phyloP scores from a whole-genome alignment of 805 yeast species.

The Zygoascus biomembranicola region DNA sequence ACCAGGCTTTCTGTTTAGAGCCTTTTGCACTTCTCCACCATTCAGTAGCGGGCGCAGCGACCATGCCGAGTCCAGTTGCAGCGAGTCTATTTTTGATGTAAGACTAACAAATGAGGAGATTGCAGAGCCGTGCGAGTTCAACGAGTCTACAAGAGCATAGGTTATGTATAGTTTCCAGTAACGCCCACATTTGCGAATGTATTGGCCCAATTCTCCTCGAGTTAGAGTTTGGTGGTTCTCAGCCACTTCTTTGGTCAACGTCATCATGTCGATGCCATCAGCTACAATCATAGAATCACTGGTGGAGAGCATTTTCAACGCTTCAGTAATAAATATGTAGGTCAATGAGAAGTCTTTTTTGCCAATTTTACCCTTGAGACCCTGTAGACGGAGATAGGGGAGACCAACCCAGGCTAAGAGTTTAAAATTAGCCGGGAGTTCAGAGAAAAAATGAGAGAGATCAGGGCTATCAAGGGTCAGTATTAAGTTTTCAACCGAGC shows the following conservation, averaged over 20 bases:
- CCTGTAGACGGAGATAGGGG: background rate
- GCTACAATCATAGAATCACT: constrained; percentile 45
- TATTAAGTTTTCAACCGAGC: background rate
- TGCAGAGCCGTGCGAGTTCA: constrained; percentile 30
- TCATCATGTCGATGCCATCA: constrained; percentile 9
- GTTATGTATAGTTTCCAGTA: constrained; percentile 40
- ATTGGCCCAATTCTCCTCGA: constrained; percentile 49
- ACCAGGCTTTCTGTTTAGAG: constrained; percentile 61
- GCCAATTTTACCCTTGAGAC: background rate
- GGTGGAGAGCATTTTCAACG: background rate
- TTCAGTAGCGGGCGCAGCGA: constrained; percentile 54
- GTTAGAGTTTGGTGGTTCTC: constrained; percentile 17
- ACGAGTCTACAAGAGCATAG: constrained; percentile 25
- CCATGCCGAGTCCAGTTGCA: constrained; percentile 37
- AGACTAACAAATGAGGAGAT: constrained; percentile 15
- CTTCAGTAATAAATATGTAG: background rate
- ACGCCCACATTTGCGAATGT: constrained; percentile 46
- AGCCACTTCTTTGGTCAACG: constrained; percentile 19
- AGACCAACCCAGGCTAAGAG: background rate
- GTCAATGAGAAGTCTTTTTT: background rate
- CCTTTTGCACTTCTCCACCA: constrained; percentile 52
- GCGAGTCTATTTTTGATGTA: constrained; percentile 23
- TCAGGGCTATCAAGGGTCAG: background rate
- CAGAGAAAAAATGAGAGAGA: background rate
- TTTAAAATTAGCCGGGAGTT: background rate